Evolutionary conservation across 2,329 filamentous ascomycete genomes (phyloP), one percentile per base, ranked within the genome.

Genomic region (Nigrospora sphaerica): DNA sequence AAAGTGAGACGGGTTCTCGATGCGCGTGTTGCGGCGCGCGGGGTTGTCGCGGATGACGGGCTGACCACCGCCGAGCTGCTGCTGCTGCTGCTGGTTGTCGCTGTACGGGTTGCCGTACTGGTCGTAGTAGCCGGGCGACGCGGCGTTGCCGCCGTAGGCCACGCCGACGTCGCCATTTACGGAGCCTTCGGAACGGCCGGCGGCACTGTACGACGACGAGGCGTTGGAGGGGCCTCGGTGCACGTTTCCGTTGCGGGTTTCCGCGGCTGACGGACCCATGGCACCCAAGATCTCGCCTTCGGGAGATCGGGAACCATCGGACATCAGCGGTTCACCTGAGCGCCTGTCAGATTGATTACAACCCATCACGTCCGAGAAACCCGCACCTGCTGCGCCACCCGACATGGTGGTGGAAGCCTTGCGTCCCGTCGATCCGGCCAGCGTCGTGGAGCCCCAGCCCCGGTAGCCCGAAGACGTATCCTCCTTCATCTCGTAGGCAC

Each of bases 21-120:
- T 97, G 51, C 91, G 82, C 12, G 93, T 96, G 70, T 96, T 96
- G 54, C 93, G 81, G 56, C 93, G 77, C 28, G 93, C 93, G 52
- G 86, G 85, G 54, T 97, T 93, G 64, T 98, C 93, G 46, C 91
- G 82, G 53, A 98, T 96, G 44, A 98, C 80, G 2, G 93, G 90
- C 59, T 87, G 85, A 47, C 72, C 73, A 34, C 65, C 66, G 32
- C 70, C 65, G 23, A 65, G 65, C 33, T 61, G 62, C 55, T 64
- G 60, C 45, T 61, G 62, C 55, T 64, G 61, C 46, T 62, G 62
- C 16, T 57, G 59, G 43, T 65, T 68, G 13, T 78, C 73, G 16
- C 61, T 65, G 55, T 83, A 83, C 0, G 80, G 79, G 53, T 68
- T 68, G 46, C 70, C 77, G 56, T 82, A 81, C 57, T 81, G 77